Evolutionary conservation across 257 asterid species (phyloP), one percentile per base, ranked within the genome.

Genomic region (Scutellaria galericulata): DNA sequence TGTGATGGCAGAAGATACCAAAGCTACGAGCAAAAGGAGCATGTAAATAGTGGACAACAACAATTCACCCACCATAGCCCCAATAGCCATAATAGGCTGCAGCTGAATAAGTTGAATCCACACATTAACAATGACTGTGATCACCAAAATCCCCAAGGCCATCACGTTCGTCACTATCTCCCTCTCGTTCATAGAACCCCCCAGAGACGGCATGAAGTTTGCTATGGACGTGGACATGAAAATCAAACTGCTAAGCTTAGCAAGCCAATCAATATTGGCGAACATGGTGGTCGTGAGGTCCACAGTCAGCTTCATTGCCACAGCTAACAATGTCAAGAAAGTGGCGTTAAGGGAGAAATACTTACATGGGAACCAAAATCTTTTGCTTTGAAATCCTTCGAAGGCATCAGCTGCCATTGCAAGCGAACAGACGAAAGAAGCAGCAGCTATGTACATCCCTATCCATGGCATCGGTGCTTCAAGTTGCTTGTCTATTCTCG

Each of bases 341-440:
- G 44, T 37, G 7, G 81, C 78, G 4, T 68, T 67, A 9, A 80
- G 69, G 7, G 74, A 67, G 64, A 76, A 72, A 12, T 61, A 63
- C 37, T 72, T 80, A 1, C 66, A 67, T 6, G 84, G 84, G 52
- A 80, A 80, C 84, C 84, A 80, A 3, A 53, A 22, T 45, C 44
- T 72, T 56, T 41, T 80, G 63, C 39, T 22, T 10, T 57, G 76
- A 13, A 80, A 53, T 0, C 79, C 84, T 4, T 50, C 22, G 55
- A 67, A 0, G 0, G 46, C 74, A 10, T 80, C 84, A 9, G 77
- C 74, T 0, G 70, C 51, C 66, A 77, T 66, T 7, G 74, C 66
- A 0, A 65, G 56, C 1, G 59, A 5, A 15, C 77, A 71, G 31
- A 51, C 31, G 0, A 18, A n/a, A n/a, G 81, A 71, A 6, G 81